A percentile compares a stretch with the other conserved stretches of the same genome.
phyloP scores from a whole-genome alignment of 306 rosid genomes.

The Malus orientalis region DNA sequence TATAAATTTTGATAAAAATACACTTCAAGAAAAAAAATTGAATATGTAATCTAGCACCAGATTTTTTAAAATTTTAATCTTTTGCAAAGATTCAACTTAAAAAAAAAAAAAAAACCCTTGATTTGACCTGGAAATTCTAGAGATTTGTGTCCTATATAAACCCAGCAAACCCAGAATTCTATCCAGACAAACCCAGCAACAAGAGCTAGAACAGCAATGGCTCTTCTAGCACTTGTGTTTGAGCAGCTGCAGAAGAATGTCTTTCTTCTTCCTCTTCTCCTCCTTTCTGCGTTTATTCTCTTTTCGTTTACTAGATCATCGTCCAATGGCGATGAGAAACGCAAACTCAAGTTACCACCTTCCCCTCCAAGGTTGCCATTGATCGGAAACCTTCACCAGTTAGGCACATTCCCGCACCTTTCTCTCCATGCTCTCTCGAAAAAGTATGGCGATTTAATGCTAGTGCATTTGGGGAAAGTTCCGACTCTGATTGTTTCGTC shows the following conservation, averaged over 20 bases:
- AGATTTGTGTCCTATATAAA: too few relatives aligned
- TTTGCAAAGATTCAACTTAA: too few relatives aligned
- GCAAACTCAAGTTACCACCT: conserved; percentile 19
- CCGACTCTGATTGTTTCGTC: conserved; percentile 33
- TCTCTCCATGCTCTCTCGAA: conserved; percentile 16
- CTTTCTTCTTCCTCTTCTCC: not conserved
- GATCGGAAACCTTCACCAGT: conserved; percentile 38
- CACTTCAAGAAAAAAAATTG: too few relatives aligned
- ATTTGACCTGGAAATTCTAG: too few relatives aligned
- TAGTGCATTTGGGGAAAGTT: conserved; percentile 16
- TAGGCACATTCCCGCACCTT: conserved; percentile 30
- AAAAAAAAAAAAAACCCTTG: too few relatives aligned
- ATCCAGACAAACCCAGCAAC: too few relatives aligned
- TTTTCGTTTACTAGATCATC: not conserved
- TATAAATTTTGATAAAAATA: too few relatives aligned
- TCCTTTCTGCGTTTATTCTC: not conserved
- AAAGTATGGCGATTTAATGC: conserved; percentile 31
- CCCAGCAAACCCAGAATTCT: too few relatives aligned
- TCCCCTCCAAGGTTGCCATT: conserved; percentile 33
- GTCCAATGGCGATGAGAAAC: not conserved
- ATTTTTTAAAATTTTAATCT: too few relatives aligned
- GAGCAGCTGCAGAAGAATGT: not conserved
- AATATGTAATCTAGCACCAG: too few relatives aligned
- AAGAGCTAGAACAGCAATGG: not conserved
- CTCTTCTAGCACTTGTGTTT: not conserved